Evolutionary conservation across 2,329 filamentous ascomycete species (phyloP).

Genomic region (Sphaerostilbella broomeana): DNA sequence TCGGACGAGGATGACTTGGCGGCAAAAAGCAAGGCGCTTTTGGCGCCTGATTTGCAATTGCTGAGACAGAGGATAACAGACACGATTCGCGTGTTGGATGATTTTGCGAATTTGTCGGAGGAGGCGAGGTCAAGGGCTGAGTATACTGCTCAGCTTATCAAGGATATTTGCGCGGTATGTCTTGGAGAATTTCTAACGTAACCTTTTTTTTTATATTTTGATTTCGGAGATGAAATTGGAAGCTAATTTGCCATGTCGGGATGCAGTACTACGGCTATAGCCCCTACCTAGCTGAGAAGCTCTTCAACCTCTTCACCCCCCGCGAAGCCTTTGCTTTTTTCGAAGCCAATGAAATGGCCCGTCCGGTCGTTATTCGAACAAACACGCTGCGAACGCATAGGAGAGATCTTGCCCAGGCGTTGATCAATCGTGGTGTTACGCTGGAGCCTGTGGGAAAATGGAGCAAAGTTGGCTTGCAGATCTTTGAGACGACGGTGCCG

Average conservation of each 20-base stretch:
- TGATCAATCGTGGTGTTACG: conserved; percentile 94
- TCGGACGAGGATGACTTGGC: conserved; percentile 52
- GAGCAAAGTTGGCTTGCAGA: conserved; percentile 94
- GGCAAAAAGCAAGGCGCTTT: conserved; percentile 52
- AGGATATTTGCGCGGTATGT: conserved; percentile 69
- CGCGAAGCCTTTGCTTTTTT: conserved; percentile 97
- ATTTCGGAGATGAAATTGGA: not conserved
- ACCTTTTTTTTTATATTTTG: not conserved
- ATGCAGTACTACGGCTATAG: conserved; percentile 85
- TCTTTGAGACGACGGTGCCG: conserved; percentile 82
- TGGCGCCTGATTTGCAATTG: conserved; percentile 86
- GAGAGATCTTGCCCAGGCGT: conserved; percentile 77
- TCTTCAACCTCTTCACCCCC: conserved; percentile 85
- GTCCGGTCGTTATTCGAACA: conserved; percentile 91
- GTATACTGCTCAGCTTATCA: conserved; percentile 78
- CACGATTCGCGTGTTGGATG: conserved; percentile 82
- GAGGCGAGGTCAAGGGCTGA: conserved; percentile 76
- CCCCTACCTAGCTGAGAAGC: conserved; percentile 88
- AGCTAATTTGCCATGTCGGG: not conserved
- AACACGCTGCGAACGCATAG: conserved; percentile 80
- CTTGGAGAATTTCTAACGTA: not conserved
- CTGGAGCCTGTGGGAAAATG: conserved; percentile 97
- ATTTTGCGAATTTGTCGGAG: conserved; percentile 76
- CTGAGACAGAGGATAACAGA: conserved; percentile 86
- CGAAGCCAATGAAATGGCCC: conserved; percentile 92